Base-by-base conservation (phyloP, 2,329 filamentous ascomycete species). In the Plectosphaerella sp. region DNA sequence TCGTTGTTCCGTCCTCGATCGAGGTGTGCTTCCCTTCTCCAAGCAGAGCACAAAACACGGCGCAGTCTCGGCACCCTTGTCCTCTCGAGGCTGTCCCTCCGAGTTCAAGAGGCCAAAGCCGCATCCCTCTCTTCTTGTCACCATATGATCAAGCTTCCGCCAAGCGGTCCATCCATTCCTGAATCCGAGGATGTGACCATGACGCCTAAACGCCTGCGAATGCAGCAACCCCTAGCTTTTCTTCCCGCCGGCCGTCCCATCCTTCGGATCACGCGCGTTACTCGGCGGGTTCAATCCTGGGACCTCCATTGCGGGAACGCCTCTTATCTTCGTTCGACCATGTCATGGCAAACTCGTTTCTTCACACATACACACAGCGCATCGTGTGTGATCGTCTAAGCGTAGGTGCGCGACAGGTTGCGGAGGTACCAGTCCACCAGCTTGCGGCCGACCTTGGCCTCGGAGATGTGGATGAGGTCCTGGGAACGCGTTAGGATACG, bases 401-500 rank as follows among this genome's bases (percentile, higher is more conserved):
- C 96, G 79, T 99, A 99, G 54, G 92, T 95, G 70, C 94, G 87
- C 55, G 92, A 89, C 66, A 99, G 79, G 79, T 99, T 99, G 69
- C 94, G 87, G 68, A 99, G 83, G 73, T 99, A 99, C 94, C 94
- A 99, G 75, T 99, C 94, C 59, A 99, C 93, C 66, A 99, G 79
- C 77, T 94, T 95, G 64, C 94, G 84, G 67, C 94, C 94, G 55
- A 97, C 91, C 86, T 99, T 99, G 61, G 93, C 93, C 76, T 99
- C 94, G 54, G 93, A 97, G 62, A 99, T 94, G 75, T 99, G 94
- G 71, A 99, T 99, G 64, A 99, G 77, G 69, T 99, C 93, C 88
- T 91, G 62, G 37, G 12, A 14, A 39, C 25, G 11, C n/a, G 56
- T 68, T 61, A 67, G 62, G 55, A 52, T 47, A 45, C 24, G 6